phyloP scores from a whole-genome alignment of 495 filamentous ascomycete species.

The Penicillium roqueforti region DNA sequence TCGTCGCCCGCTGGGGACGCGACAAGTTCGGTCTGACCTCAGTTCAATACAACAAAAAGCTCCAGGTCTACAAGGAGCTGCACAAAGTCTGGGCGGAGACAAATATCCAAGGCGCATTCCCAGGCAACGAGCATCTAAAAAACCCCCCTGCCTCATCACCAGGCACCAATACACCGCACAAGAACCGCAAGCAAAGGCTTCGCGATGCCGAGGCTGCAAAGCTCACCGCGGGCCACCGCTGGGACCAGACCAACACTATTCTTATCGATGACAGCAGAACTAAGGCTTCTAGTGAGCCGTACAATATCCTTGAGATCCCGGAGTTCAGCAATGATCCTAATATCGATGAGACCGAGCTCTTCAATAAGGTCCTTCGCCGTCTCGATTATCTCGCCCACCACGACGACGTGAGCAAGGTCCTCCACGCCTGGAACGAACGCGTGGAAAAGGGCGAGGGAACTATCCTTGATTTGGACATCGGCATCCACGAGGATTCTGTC shows the following conservation, averaged over 20 bases:
- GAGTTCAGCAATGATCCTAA: slow-evolving; percentile 54
- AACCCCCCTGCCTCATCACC: background rate
- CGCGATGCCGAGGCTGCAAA: background rate
- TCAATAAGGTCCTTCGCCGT: slow-evolving; percentile 28
- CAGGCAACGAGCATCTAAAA: slow-evolving; percentile 7
- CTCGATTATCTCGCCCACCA: slow-evolving; percentile 32
- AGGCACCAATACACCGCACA: background rate
- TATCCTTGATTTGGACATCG: slow-evolving; percentile 26
- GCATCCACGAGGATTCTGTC: background rate
- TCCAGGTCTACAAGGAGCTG: slow-evolving; percentile 86
- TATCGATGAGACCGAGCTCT: slow-evolving; percentile 30
- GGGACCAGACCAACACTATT: slow-evolving; percentile 83
- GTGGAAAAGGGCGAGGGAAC: slow-evolving; percentile 10
- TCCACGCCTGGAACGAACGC: slow-evolving; percentile 27
- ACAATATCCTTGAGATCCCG: slow-evolving; percentile 74
- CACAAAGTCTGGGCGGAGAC: slow-evolving; percentile 62
- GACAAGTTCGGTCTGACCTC: slow-evolving; percentile 65
- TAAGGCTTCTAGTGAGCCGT: slow-evolving; percentile 79
- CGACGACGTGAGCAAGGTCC: slow-evolving; percentile 40
- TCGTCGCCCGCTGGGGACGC: slow-evolving; percentile 76
- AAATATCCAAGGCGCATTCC: slow-evolving; percentile 50
- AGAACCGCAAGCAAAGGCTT: background rate
- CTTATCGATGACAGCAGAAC: slow-evolving; percentile 77
- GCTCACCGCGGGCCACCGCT: slow-evolving; percentile 31
- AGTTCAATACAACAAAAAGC: slow-evolving; percentile 60